Conservation (phyloP, 768 basidiomycete species). For the Tubosaeta brunneosetosa region DNA sequence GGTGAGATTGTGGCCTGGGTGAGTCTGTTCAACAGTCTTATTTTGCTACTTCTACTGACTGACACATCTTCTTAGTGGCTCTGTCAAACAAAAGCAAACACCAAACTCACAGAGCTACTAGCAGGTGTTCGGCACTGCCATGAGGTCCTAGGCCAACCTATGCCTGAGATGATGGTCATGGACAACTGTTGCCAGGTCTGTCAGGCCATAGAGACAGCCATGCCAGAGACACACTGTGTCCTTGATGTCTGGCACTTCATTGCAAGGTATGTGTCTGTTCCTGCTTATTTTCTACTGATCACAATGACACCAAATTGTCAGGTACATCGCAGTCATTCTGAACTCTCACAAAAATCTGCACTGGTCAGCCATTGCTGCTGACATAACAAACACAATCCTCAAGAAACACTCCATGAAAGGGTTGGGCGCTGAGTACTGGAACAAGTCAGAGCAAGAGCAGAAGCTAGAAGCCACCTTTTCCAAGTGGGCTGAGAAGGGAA, state of each 20-base stretch:
- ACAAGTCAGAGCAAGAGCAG: conserved; percentile 12
- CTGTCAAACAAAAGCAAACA: background rate
- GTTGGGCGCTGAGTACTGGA: conserved; percentile 13
- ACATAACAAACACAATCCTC: conserved; percentile 11
- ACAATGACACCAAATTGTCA: background rate
- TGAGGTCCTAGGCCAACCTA: background rate
- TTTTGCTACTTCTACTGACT: background rate
- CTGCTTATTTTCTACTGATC: background rate
- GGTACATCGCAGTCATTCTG: conserved; percentile 10
- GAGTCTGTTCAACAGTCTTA: background rate
- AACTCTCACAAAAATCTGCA: conserved; percentile 7
- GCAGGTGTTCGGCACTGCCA: background rate
- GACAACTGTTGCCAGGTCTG: conserved; percentile 23
- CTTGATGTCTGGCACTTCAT: conserved; percentile 21
- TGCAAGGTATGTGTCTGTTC: conserved; percentile 6
- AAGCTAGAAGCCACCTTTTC: conserved; percentile 1
- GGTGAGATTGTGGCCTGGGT: background rate
- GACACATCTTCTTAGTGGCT: background rate
- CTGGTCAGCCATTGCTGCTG: background rate
- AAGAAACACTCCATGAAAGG: conserved; percentile 5
- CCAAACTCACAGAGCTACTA: background rate
- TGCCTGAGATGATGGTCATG: conserved; percentile 11
- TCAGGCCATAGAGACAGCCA: background rate
- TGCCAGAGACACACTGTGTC: background rate
- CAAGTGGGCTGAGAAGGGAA: background rate